Evolutionary conservation across 2,329 filamentous ascomycete genomes (phyloP), one percentile per base, ranked within the genome.

Genomic region (Colletotrichum sp.): DNA sequence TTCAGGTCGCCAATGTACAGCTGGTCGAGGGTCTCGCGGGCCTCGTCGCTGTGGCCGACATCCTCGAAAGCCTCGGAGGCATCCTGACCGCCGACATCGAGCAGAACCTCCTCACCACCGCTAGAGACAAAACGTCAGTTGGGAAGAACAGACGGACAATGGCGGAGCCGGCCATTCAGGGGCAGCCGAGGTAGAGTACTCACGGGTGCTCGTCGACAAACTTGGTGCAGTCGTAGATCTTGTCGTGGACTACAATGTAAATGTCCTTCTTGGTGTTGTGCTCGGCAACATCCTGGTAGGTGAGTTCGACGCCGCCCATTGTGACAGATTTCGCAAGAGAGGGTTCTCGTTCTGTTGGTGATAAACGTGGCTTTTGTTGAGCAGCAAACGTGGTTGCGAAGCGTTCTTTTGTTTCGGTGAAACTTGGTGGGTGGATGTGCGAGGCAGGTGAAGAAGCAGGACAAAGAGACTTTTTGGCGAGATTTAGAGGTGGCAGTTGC

Each of bases 1-100:
- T 98, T 97, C 85, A 98, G 87, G 48, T 84, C 89, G 79, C 95
- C 96, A 79, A 97, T 90, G 68, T 93, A 87, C 79, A 98, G 89
- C 82, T 92, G 91, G 36, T 94, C 93, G 74, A 99, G 93, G 80
- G 98, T 96, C 89, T 98, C 96, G 80, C 97, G 94, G 80, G 97
- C 97, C 90, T 99, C 97, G 87, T 99, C 97, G 82, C 95, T 97
- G 94, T 99, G 97, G 84, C 97, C 97, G 83, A 99, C 97, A 87
- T 99, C 97, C 89, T 99, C 97, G 85, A 99, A 99, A 77, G 97
- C 96, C 88, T 98, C 97, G 81, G 96, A 98, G 82, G 95, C 94
- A 87, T 99, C 97, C 88, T 98, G 96, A 80, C 97, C 97, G 83
- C 91, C 97, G 78, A 98, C 96, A 81, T 99, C 97, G 80, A 99